These are phyloP conservation scores for Neurospora sp. DNA, from an alignment of 495 filamentous ascomycete species.

Conservation along the genomic window DNA sequence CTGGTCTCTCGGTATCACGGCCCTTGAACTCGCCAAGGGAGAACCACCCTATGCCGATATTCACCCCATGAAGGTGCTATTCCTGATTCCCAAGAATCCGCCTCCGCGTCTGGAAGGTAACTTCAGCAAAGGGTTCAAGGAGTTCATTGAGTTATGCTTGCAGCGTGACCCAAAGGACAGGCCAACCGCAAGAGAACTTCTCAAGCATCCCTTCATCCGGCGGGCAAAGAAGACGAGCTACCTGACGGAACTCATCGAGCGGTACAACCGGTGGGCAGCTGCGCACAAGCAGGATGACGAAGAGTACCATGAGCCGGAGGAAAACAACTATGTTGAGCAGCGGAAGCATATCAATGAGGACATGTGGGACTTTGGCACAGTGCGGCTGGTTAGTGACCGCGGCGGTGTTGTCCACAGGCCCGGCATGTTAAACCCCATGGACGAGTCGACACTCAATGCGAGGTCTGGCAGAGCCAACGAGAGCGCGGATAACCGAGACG, in stretches of 20 bases:
- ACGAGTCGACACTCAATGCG: slow-evolving; percentile 61
- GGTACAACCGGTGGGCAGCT: slow-evolving; percentile 75
- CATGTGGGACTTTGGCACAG: slow-evolving; percentile 94
- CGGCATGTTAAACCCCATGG: slow-evolving; percentile 56
- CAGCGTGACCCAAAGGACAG: slow-evolving; percentile 80
- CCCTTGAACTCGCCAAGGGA: slow-evolving; percentile 83
- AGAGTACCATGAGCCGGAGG: slow-evolving; percentile 16
- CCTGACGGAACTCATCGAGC: slow-evolving; percentile 86
- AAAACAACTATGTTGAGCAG: slow-evolving; percentile 26
- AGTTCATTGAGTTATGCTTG: slow-evolving; percentile 83
- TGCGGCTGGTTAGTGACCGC: slow-evolving; percentile 57
- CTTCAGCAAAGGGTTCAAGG: slow-evolving; percentile 85
- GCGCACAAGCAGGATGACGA: slow-evolving; percentile 59
- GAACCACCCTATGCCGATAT: slow-evolving; percentile 95
- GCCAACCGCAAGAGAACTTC: slow-evolving; percentile 75
- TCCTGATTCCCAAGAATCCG: slow-evolving; percentile 91
- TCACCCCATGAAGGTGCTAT: slow-evolving; percentile 97
- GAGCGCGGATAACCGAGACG: slow-evolving; percentile 37
- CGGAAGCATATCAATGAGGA: slow-evolving; percentile 53
- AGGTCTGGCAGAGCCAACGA: slow-evolving; percentile 40
- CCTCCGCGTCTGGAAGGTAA: slow-evolving; percentile 75
- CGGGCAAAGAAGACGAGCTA: slow-evolving; percentile 84
- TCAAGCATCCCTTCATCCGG: slow-evolving; percentile 83
- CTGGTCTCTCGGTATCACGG: slow-evolving; percentile 97
- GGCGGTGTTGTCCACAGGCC: slow-evolving; percentile 34